Percentiles rank a stretch among this genome's conserved stretches.
These are phyloP conservation scores for Beauveria medogensis DNA, from an alignment of 2,329 filamentous ascomycete genomes.

Conservation along the genomic window DNA sequence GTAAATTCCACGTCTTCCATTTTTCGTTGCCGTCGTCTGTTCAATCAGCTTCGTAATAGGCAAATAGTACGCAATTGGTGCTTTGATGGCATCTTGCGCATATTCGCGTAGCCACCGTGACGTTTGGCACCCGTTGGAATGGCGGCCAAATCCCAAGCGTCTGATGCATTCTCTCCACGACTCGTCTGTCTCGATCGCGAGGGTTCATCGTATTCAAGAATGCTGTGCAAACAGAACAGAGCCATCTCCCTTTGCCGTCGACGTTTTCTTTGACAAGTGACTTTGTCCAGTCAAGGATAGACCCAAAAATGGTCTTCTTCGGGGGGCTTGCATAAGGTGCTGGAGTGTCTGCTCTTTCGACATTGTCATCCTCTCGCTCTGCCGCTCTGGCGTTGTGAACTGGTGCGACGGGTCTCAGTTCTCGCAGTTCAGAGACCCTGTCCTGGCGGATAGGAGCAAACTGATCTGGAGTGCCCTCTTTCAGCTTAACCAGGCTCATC, in stretches of 20 bases:
- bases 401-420: background rate
- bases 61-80: slow-evolving; percentile 13
- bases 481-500: background rate
- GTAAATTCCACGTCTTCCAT: background rate
- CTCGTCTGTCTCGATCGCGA: background rate
- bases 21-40: no score
- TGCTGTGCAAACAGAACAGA: slow-evolving; percentile 15
- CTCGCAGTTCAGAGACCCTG: background rate
- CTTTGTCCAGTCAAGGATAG: background rate
- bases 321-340: no score
- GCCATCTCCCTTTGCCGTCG: slow-evolving; percentile 14
- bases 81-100: slow-evolving; percentile 13
- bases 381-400: background rate
- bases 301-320: background rate
- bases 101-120: slow-evolving; percentile 9
- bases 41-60: background rate
- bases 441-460: background rate
- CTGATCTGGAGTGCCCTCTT: background rate
- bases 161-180: background rate
- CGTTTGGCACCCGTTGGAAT: slow-evolving; percentile 5
- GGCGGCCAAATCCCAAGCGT: slow-evolving; percentile 12
- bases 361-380: background rate
- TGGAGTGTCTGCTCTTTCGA: background rate
- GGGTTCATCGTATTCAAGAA: slow-evolving; percentile 6
- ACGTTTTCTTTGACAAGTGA: background rate